Percentiles rank a stretch among this genome's conserved stretches.
phyloP scores from a whole-genome alignment of 2,329 filamentous ascomycete species.

The Pezicula carpinea region DNA sequence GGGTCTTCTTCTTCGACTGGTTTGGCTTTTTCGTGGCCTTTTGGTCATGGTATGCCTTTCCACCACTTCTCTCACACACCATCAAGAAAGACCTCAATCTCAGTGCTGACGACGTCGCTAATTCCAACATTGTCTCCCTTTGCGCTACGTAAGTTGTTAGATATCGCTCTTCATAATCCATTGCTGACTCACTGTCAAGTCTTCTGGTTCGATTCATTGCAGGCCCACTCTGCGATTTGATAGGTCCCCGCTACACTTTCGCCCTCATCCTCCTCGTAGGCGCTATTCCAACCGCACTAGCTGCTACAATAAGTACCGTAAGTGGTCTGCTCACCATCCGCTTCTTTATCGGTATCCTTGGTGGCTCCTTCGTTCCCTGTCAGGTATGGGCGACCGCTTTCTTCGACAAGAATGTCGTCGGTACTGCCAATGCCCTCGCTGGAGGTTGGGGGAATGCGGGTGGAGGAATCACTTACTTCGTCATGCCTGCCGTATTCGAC shows the following conservation, averaged over 20 bases:
- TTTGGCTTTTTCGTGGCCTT: conserved; percentile 83
- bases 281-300: conserved; percentile 75
- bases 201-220: conserved; percentile 72
- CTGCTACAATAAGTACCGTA: conserved; percentile 68
- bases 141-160: conserved; percentile 49
- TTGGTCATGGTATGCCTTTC: conserved; percentile 90
- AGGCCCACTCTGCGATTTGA: conserved; percentile 81
- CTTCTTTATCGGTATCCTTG: conserved; percentile 78
- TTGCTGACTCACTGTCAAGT: conserved; percentile 1
- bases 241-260: conserved; percentile 77
- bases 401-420: conserved; percentile 89
- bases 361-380: conserved; percentile 76
- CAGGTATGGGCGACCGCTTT: conserved; percentile 92
- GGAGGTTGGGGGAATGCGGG: conserved; percentile 84
- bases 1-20: conserved; percentile 89
- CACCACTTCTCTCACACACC: conserved; percentile 66
- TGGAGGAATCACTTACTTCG: conserved; percentile 85
- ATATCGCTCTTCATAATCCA: no score
- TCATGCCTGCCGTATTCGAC: conserved; percentile 88
- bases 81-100: conserved; percentile 77
- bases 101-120: conserved; percentile 66
- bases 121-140: conserved; percentile 86
- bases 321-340: conserved; percentile 65
- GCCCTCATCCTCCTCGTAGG: conserved; percentile 73
- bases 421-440: conserved; percentile 80